These are phyloP conservation scores for Vachellia pachyceras DNA, from an alignment of 306 rosid genomes.

Conservation along the genomic window DNA sequence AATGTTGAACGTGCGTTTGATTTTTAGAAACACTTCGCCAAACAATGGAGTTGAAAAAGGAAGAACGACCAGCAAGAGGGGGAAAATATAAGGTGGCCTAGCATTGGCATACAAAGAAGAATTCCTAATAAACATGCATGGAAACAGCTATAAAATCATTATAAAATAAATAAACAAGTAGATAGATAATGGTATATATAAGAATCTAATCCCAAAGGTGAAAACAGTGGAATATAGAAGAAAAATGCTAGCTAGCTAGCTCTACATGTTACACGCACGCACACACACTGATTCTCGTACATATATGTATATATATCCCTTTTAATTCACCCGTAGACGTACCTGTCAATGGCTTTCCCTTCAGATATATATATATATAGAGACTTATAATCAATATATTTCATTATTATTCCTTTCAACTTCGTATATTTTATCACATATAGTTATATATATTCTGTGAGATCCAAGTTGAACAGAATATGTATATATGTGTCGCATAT, in stretches of 20 bases:
- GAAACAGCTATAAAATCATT: constrained; percentile 40
- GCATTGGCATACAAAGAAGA: constrained; percentile 20
- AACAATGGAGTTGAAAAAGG: neutral
- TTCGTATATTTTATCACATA: constrained; percentile 5
- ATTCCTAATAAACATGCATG: constrained; percentile 23
- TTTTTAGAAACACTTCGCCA: no score
- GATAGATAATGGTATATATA: no score
- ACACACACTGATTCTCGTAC: constrained; percentile 48
- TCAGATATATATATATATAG: neutral
- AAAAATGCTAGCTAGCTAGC: constrained; percentile 46
- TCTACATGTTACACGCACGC: no score
- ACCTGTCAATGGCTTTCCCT: constrained; percentile 56
- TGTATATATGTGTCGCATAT: constrained; percentile 22
- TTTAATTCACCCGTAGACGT: constrained; percentile 67
- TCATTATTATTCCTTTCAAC: constrained; percentile 39
- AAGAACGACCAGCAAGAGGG: neutral
- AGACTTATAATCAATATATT: neutral
- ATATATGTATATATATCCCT: constrained; percentile 36
- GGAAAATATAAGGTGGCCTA: neutral
- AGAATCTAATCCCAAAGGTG: constrained; percentile 52
- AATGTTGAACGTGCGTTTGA: no score
- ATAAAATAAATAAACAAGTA: constrained; percentile 24
- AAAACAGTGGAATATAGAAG: constrained; percentile 56
- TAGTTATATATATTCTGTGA: constrained; percentile 38
- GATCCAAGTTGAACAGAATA: constrained; percentile 54